Evolutionary conservation across 768 basidiomycete genomes (phyloP).

Genomic region (Rhizopogon sp.): DNA sequence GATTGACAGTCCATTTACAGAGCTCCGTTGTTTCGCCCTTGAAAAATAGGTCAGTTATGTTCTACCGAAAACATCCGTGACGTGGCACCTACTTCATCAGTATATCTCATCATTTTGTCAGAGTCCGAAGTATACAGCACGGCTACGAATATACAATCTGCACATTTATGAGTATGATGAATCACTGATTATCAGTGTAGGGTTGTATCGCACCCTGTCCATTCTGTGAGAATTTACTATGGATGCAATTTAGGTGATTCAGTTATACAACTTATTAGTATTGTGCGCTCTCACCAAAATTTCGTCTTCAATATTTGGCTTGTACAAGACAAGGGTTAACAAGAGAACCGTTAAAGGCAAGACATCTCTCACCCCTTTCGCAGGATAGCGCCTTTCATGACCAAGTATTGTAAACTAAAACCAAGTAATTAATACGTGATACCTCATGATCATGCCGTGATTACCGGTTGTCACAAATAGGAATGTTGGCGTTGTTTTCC

Average conservation of each 20-base stretch:
- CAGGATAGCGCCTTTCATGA: constrained; percentile 81
- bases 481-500: constrained; percentile 67
- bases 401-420: constrained; percentile 77
- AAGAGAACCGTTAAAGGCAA: constrained; percentile 1
- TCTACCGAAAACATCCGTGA: constrained; percentile 6
- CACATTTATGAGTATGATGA: constrained; percentile 4
- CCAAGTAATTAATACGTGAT: constrained; percentile 9
- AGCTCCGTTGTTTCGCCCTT: constrained; percentile 67
- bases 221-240: constrained; percentile 68
- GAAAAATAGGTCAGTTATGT: constrained; percentile 17
- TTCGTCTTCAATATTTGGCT: constrained; percentile 77
- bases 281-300: constrained; percentile 57
- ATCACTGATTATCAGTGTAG: constrained; percentile 5
- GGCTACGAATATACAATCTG: constrained; percentile 80
- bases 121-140: constrained; percentile 73
- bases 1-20: constrained; percentile 86
- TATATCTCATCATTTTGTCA: constrained; percentile 77
- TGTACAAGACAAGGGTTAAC: constrained; percentile 22
- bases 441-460: neutral
- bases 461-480: constrained; percentile 83
- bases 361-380: constrained; percentile 66
- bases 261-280: constrained; percentile 1
- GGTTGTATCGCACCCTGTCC: constrained; percentile 35
- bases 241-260: constrained; percentile 8
- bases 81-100: constrained; percentile 54